phyloP scores from a whole-genome alignment of 2,329 filamentous ascomycete genomes.

The Ophiosphaerella korrae region DNA sequence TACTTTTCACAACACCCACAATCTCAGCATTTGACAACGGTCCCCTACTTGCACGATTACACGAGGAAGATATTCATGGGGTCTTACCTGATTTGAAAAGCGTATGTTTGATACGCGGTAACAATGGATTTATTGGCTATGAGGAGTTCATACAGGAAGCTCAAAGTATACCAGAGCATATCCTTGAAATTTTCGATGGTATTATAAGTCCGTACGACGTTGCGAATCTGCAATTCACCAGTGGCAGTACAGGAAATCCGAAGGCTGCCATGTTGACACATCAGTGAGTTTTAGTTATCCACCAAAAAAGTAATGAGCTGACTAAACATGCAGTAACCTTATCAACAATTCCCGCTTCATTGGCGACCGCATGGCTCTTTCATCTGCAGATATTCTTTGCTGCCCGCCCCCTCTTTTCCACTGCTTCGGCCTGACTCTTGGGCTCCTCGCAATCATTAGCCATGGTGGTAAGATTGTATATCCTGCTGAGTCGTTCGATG shows the following conservation, averaged over 20 bases:
- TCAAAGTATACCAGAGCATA: conserved; percentile 36
- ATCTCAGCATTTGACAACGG: conserved; percentile 71
- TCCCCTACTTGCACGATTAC: conserved; percentile 56
- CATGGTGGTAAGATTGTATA: conserved; percentile 79
- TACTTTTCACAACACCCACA: conserved; percentile 73
- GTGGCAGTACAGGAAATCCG: conserved; percentile 45
- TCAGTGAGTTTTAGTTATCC: conserved; percentile 29
- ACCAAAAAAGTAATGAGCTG: neutral
- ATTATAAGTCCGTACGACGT: conserved; percentile 44
- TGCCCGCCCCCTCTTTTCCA: conserved; percentile 86
- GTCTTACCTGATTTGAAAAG: conserved; percentile 38
- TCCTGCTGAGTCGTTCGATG: conserved; percentile 73
- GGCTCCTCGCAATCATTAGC: conserved; percentile 72
- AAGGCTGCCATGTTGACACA: conserved; percentile 49
- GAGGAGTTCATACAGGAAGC: conserved; percentile 56
- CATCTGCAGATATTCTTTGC: conserved; percentile 69
- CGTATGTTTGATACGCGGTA: conserved; percentile 39
- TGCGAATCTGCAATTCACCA: conserved; percentile 47
- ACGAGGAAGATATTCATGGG: conserved; percentile 19
- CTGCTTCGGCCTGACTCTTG: conserved; percentile 81
- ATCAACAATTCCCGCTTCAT: conserved; percentile 50
- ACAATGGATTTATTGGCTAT: conserved; percentile 63
- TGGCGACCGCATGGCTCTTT: conserved; percentile 75
- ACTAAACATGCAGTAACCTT: conserved; percentile 35
- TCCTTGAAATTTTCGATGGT: conserved; percentile 43